Evolutionary conservation across 495 filamentous ascomycete genomes (phyloP), one percentile per base, ranked within the genome.

Genomic region (Platismatia glauca): DNA sequence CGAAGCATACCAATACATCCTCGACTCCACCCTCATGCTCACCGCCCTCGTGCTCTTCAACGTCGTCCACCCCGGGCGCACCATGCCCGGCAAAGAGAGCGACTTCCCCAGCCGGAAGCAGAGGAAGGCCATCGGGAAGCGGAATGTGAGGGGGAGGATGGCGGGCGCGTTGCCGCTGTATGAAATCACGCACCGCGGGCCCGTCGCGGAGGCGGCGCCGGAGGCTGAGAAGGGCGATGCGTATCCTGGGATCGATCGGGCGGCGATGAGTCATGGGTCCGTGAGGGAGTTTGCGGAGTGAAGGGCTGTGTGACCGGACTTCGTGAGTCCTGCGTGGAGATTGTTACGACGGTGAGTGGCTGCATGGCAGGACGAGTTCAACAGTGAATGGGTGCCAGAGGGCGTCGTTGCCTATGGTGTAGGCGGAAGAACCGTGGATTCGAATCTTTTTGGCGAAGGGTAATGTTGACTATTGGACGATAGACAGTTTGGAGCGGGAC

Each of bases 11-110:
- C 69, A 76, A 29, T 84, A 84, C 62, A 70, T 73, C 15, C 76
- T 87, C 34, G 84, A 87, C 55, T 79, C 81, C 0, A 62, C 79
- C 1, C 82, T 84, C 2, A 87, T 87, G 82, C 67, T 84, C 55
- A 9, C 79, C 6, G 76, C 78, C 0, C 64, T 84, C 20, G 33
- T 76, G 0, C 58, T 79, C 4, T 74, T 84, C 29, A 77, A 75
- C 38, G 39, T 83, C 2, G 66, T 76, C 6, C 81, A 87, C 64
- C 83, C 82, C 0, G 84, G 83, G 0, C 70, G 73, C 16, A 74
- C 80, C 20, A 73, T 88, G 55, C 69, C 71, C 2, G 81, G 80
- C 0, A 75, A 76, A 0, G 74, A 78, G 33, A 66, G 71, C 62
- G 59, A 74, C 20, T 64, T 70, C 6, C 68, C 68, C 0, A 66